These are phyloP conservation scores for Heteromeles arbutifolia DNA, from an alignment of 306 rosid species.

Conservation along the genomic window DNA sequence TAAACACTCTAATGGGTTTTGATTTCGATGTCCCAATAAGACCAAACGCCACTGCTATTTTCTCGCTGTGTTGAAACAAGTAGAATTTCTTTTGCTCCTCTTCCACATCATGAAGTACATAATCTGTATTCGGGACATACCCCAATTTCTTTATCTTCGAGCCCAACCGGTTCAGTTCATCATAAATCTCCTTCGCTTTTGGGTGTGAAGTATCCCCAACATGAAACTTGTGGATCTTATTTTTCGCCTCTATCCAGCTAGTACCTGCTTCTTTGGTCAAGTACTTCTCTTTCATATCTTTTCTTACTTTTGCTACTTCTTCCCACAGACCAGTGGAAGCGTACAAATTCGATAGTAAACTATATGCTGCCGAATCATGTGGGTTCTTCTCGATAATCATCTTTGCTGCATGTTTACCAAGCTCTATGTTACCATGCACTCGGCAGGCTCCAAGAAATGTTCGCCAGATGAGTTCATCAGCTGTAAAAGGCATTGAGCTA, in stretches of 20 bases:
- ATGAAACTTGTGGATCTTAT: constrained; percentile 16
- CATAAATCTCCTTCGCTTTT: constrained; percentile 7
- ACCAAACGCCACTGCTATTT: constrained; percentile 22
- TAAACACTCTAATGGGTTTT: constrained; percentile 11
- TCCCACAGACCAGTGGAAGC: constrained; percentile 19
- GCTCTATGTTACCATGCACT: constrained; percentile 18
- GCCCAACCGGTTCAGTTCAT: constrained; percentile 9
- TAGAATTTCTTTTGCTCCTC: constrained; percentile 11
- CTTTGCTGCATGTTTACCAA: constrained; percentile 14
- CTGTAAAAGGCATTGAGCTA: constrained; percentile 24
- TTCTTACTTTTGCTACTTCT: constrained; percentile 16
- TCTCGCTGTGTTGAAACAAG: constrained; percentile 28
- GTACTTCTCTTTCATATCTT: constrained; percentile 15
- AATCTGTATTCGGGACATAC: constrained; percentile 19
- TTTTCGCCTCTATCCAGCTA: constrained; percentile 19
- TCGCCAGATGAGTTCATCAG: constrained; percentile 31
- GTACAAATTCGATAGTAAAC: constrained; percentile 16
- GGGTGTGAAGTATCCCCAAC: constrained; percentile 22
- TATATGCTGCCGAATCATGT: constrained; percentile 14
- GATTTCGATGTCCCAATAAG: constrained; percentile 12
- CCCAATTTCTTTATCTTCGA: constrained; percentile 12
- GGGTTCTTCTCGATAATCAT: constrained; percentile 18
- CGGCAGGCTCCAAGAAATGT: constrained; percentile 26
- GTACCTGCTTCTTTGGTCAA: constrained; percentile 21
- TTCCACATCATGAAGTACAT: constrained; percentile 18